Base-by-base conservation (phyloP, 2,329 filamentous ascomycete species). In the Monosporascus cannonballus region DNA sequence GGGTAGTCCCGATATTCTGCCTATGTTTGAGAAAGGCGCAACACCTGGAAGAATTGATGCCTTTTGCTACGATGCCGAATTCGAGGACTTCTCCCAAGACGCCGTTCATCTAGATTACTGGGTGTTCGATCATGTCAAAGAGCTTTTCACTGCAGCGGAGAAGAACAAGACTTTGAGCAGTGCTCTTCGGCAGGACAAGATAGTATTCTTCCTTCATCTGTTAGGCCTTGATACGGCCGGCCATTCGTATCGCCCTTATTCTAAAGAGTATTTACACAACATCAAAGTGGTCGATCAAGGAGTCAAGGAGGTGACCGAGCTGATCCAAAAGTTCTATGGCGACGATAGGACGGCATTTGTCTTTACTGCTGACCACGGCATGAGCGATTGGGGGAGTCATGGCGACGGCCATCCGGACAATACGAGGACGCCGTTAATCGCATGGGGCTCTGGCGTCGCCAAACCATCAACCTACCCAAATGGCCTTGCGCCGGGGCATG, bases 371-470 rank as follows among this genome's bases (percentile, higher is more conserved):
- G 94, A 99, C 66, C 94, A 99, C 69, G 94, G 94, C 18, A 99
- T 99, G 94, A 97, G 90, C 65, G 94, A 99, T 70, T 96, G 89
- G 86, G 94, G 95, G n/a, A 97, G 92, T 62, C 95, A 99, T 68
- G 95, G 95, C 38, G 94, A 99, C 69, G 94, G 94, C 7, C 92
- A 99, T 70, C 94, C 94, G 0, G 89, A 99, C 69, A 99, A 97
- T 64, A 99, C 94, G 3, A 83, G 94, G 49, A 99, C 94, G 1
- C 94, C 94, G 1, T 75, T 99, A 34, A 89, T 99, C 60, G 85
- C 81, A 3, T 99, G 94, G 94, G 94, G 94, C 11, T 90, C 94
- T 51, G 94, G 94, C 8, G 83, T 97, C 39, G 90, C 91, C 3
- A 80, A 81, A 58, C 94, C 94, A 1, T 74, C 84, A 48, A 72